Conservation (phyloP, 1,284 basidiomycete genomes). For the Termitomyces sp. region DNA sequence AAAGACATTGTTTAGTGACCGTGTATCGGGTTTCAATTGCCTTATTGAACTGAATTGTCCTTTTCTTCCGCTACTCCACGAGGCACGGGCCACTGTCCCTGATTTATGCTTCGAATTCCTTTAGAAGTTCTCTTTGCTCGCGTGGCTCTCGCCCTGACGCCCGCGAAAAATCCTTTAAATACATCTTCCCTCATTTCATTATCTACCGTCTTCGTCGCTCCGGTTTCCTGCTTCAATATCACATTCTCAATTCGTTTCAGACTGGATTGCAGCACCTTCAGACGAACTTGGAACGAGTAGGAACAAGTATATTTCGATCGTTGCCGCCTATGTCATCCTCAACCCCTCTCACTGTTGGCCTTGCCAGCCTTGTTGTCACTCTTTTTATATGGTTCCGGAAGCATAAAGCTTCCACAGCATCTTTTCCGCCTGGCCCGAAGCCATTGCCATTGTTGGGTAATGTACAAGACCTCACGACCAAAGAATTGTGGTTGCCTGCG, state of each 20-base stretch:
- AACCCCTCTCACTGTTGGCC: constrained; percentile 23
- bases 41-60: constrained; percentile 6
- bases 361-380: constrained; percentile 30
- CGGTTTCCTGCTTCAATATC: background rate
- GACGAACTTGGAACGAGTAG: background rate
- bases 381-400: constrained; percentile 34
- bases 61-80: constrained; percentile 9
- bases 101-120: constrained; percentile 15
- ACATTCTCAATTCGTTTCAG: background rate
- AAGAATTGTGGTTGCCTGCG: constrained; percentile 52
- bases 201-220: constrained; percentile 8
- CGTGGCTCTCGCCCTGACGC: constrained; percentile 18
- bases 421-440: constrained; percentile 62
- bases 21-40: constrained; percentile 8
- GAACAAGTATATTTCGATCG: constrained; percentile 4
- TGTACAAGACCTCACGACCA: constrained; percentile 49
- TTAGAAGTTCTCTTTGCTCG: constrained; percentile 12
- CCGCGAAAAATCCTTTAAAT: constrained; percentile 19
- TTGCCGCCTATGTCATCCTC: constrained; percentile 15
- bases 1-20: background rate
- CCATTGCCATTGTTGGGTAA: constrained; percentile 63
- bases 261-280: background rate
- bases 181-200: constrained; percentile 7
- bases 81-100: constrained; percentile 13
- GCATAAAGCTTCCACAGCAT: constrained; percentile 30